phyloP scores from a whole-genome alignment of 225 moss, liverwort and hornwort genomes.

The Sphagnum tenellum region DNA sequence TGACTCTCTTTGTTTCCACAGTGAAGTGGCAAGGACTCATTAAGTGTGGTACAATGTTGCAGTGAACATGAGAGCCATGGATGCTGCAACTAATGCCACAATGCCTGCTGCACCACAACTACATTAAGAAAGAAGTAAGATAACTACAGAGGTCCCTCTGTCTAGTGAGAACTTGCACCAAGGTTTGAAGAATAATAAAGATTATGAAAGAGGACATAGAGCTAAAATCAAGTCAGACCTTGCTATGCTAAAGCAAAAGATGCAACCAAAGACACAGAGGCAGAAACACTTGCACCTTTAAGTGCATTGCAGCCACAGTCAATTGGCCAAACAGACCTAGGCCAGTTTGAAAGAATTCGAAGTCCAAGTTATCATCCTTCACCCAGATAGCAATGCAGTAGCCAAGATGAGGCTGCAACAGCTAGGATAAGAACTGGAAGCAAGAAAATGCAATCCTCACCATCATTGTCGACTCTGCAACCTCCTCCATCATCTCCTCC shows the following conservation, averaged over 20 bases:
- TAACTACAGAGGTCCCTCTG: too few species aligned
- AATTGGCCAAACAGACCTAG: constrained; percentile 61
- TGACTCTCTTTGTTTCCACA: too few species aligned
- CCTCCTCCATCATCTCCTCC: constrained; percentile 68
- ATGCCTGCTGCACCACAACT: constrained; percentile 11
- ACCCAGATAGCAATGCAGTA: constrained; percentile 83
- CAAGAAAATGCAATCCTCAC: constrained; percentile 66
- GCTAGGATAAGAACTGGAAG: constrained; percentile 64
- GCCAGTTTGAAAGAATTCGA: constrained; percentile 63
- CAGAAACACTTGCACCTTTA: constrained; percentile 48
- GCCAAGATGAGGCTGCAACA: constrained; percentile 74
- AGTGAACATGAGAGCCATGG: constrained; percentile 30
- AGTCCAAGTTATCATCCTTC: constrained; percentile 67
- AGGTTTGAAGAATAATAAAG: too few species aligned
- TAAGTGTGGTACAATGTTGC: constrained; percentile 22
- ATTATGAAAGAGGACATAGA: too few species aligned
- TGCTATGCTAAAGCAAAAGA: too few species aligned
- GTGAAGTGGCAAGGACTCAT: neutral
- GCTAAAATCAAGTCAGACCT: too few species aligned
- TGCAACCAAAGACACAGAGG: too few species aligned
- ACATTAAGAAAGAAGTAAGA: too few species aligned
- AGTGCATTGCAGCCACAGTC: constrained; percentile 60
- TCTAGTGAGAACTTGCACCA: too few species aligned
- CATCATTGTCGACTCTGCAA: constrained; percentile 66
- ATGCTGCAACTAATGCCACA: constrained; percentile 23